Conservation (phyloP, 495 filamentous ascomycete genomes). For the Aspergillus haitiensis region DNA sequence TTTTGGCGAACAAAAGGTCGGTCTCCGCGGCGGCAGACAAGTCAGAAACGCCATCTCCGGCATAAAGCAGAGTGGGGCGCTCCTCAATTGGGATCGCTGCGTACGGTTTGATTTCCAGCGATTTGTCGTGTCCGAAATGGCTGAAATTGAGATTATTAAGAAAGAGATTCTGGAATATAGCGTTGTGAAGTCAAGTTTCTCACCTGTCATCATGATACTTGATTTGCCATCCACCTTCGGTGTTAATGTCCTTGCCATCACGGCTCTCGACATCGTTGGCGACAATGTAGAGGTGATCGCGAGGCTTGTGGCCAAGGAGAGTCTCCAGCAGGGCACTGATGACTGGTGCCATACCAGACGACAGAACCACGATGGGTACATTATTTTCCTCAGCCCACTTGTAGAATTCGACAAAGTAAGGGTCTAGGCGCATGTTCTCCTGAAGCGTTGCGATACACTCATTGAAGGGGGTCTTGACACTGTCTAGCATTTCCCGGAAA, state of each 20-base stretch:
- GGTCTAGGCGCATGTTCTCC: constrained; percentile 84
- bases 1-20: constrained; percentile 87
- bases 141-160: constrained; percentile 38
- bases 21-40: constrained; percentile 85
- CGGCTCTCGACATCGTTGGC: constrained; percentile 73
- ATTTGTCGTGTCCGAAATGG: constrained; percentile 92
- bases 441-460: constrained; percentile 73
- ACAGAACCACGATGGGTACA: constrained; percentile 88
- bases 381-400: constrained; percentile 75
- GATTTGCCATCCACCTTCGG: constrained; percentile 81
- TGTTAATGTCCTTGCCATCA: constrained; percentile 71
- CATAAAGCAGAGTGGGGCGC: constrained; percentile 80
- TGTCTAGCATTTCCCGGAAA: constrained; percentile 87
- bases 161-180: no score
- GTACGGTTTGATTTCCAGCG: constrained; percentile 80
- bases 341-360: constrained; percentile 87
- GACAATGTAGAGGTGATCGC: constrained; percentile 74
- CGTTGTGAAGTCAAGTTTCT: constrained; percentile 13
- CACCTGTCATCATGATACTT: constrained; percentile 84
- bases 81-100: constrained; percentile 63
- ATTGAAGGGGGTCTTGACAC: constrained; percentile 71
- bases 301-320: constrained; percentile 67
- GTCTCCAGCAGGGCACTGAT: constrained; percentile 79
- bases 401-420: constrained; percentile 82
- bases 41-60: constrained; percentile 88